Conservation (phyloP, 768 basidiomycete genomes). For the Auricularia sp. region DNA sequence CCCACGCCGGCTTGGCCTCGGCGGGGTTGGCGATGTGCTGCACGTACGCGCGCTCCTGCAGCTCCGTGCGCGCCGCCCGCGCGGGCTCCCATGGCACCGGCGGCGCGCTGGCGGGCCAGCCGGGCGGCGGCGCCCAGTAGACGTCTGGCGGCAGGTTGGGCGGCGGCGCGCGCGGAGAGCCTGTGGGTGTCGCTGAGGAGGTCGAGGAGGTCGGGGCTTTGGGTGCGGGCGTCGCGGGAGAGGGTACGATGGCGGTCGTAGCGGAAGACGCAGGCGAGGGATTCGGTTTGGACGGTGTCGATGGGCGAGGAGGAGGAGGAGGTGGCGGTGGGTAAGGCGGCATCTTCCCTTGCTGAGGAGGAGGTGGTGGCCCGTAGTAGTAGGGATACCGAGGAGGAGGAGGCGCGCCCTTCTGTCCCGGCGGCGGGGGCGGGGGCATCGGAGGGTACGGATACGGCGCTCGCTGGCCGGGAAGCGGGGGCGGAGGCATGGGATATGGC, state of each 20-base stretch:
- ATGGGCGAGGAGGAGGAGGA: no score
- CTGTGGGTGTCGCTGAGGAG: slow-evolving; percentile 12
- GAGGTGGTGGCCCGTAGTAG: neutral
- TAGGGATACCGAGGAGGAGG: neutral
- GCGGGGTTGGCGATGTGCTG: neutral
- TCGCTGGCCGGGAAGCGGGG: neutral
- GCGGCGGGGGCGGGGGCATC: neutral
- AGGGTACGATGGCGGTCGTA: no score
- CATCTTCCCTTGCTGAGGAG: neutral
- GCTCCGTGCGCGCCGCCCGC: neutral
- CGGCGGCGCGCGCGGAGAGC: slow-evolving; percentile 12
- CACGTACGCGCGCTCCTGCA: neutral
- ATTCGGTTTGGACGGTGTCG: no score
- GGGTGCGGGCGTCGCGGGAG: slow-evolving; percentile 2
- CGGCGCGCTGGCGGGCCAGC: neutral
- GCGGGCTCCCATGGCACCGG: neutral
- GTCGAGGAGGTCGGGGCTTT: slow-evolving; percentile 4
- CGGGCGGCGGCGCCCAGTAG: neutral
- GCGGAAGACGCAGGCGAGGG: neutral
- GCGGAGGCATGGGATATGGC: neutral
- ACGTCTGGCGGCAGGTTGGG: neutral
- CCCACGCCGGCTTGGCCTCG: slow-evolving; percentile 44
- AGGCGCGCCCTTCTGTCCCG: neutral
- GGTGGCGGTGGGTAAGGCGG: neutral
- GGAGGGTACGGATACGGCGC: neutral